Evolutionary conservation across 352 stramenopile species (phyloP).

Genomic region (Elongisporangium prolatum): DNA sequence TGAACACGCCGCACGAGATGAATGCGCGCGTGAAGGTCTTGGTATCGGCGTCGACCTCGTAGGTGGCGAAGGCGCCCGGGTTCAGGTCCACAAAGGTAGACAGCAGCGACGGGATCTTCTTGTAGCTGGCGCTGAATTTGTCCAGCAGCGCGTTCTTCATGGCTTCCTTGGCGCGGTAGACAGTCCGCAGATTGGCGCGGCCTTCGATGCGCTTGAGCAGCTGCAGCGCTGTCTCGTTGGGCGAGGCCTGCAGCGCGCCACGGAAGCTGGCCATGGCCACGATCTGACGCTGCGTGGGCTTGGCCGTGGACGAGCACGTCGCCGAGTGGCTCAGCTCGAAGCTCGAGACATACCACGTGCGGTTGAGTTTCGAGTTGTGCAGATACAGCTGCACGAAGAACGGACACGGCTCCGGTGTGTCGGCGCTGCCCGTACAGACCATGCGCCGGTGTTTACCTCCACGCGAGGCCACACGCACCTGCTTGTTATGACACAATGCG

Average conservation of each 20-base stretch:
- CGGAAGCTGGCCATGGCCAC: constrained; percentile 38
- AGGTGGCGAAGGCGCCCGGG: constrained; percentile 21
- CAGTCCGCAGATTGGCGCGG: constrained; percentile 41
- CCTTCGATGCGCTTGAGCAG: constrained; percentile 29
- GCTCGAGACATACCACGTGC: constrained; percentile 61
- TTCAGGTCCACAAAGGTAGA: constrained; percentile 33
- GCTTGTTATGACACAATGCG: constrained; percentile 49
- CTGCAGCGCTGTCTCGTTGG: constrained; percentile 27
- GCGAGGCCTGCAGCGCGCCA: constrained; percentile 18
- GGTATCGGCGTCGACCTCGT: constrained; percentile 10
- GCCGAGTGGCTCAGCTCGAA: constrained; percentile 32
- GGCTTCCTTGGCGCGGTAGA: constrained; percentile 52
- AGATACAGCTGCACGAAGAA: constrained; percentile 72
- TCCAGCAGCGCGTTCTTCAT: constrained; percentile 29
- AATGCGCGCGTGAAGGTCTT: constrained; percentile 41
- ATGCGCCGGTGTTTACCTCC: constrained; percentile 61
- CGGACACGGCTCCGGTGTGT: constrained; percentile 17
- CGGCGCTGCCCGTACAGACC: constrained; percentile 29
- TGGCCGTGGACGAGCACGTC: constrained; percentile 37
- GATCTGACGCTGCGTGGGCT: constrained; percentile 55
- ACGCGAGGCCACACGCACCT: constrained; percentile 41
- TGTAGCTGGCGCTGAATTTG: constrained; percentile 27
- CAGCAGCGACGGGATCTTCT: constrained; percentile 39
- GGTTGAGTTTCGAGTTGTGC: constrained; percentile 46
- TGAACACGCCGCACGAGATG: constrained; percentile 43